Evolutionary conservation across 441 rosid genomes (phyloP), one percentile per base, ranked within the genome.

Genomic region (Adansonia grandidieri): DNA sequence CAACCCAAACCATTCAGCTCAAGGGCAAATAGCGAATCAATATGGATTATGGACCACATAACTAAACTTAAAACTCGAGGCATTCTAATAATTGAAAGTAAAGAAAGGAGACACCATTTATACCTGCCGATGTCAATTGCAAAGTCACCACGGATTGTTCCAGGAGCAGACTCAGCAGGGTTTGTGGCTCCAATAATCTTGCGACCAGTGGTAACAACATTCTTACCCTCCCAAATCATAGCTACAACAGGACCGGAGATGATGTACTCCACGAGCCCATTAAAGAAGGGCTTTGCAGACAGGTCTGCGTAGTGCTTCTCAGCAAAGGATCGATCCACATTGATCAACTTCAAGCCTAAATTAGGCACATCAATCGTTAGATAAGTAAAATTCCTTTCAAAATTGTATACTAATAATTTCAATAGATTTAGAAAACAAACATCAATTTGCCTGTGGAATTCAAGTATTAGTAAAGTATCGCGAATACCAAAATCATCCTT

Each of bases 231-330:
- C 98, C 98, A 95, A 68, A 92, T 76, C 98, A 93, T 93, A 9
- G 98, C 98, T 79, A 91, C 92, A 56, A 93, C 98, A 0, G 98
- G 96, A n/a, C 98, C 98, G 1, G 98, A 95, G 57, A 92, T 86
- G 24, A 93, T 95, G 88, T 95, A 95, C 67, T 95, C 93, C n/a
- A 95, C 32, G 2, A 28, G 93, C 6, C 95, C 93, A 71, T 75
- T 74, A 83, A 95, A 95, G 89, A 95, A 95, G 10, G 98, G 89
- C 94, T 89, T 95, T 0, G 90, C 84, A 66, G 97, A 92, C 13
- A 95, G 83, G 71, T 95, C 98, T 0, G 79, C 86, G 4, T 95
- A 93, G 79, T 93, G 98, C 87, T 73, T 89, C 91, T 94, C 94
- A 15, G 97, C 98, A 78, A 95, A 95, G 2, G 91, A 47, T 0